These are phyloP conservation scores for Piper betle DNA, from an alignment of 164 flowering plant species.

Conservation along the genomic window DNA sequence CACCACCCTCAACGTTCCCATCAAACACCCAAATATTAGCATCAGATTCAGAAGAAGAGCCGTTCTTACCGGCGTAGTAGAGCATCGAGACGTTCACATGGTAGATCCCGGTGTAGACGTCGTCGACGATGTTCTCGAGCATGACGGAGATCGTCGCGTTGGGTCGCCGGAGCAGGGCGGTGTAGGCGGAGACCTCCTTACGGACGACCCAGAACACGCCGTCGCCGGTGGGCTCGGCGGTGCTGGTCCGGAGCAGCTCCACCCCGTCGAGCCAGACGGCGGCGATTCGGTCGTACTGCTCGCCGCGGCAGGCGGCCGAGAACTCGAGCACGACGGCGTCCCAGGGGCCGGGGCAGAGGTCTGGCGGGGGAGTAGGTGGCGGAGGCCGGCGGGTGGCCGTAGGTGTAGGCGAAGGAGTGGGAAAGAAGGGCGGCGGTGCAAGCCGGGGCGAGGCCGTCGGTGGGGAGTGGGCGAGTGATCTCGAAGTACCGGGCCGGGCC, in stretches of 20 bases:
- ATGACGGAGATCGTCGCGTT: constrained; percentile 44
- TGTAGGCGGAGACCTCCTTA: constrained; percentile 68
- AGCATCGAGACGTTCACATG: constrained; percentile 35
- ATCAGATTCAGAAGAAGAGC: background rate
- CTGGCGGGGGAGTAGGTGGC: constrained; percentile 51
- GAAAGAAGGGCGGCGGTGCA: constrained; percentile 3
- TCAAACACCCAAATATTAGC: constrained; percentile 4
- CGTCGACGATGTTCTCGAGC: constrained; percentile 75
- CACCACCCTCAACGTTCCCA: background rate
- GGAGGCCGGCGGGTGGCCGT: constrained; percentile 39
- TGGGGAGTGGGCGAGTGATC: too few species aligned
- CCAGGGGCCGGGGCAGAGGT: constrained; percentile 47
- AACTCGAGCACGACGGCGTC: constrained; percentile 38
- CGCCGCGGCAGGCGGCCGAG: constrained; percentile 33
- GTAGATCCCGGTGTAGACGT: constrained; percentile 55
- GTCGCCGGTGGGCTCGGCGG: constrained; percentile 58
- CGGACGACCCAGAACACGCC: constrained; percentile 70
- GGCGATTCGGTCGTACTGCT: constrained; percentile 75
- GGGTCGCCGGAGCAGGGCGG: constrained; percentile 32
- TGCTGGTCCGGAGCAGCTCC: constrained; percentile 83
- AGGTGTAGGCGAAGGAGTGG: too few species aligned
- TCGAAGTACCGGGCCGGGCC: too few species aligned
- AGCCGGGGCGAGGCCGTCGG: too few species aligned
- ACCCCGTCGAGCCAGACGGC: constrained; percentile 73
- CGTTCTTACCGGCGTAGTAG: constrained; percentile 18